Evolutionary conservation across 257 asterid genomes (phyloP), one percentile per base, ranked within the genome.

Genomic region (Ehretia macrophylla): DNA sequence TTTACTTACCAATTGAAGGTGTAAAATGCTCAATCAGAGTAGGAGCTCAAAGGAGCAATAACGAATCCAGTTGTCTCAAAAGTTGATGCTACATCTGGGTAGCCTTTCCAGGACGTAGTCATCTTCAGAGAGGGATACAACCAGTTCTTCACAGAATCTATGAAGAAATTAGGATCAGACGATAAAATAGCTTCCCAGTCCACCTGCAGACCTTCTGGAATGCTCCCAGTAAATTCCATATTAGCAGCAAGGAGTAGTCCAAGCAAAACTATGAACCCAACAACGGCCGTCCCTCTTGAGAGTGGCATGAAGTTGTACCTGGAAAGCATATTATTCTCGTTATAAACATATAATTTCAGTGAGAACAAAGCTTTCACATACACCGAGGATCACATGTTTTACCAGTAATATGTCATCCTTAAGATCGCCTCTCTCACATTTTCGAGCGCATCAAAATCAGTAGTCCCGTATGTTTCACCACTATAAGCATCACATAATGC

Each of bases 111-210:
- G 50, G 97, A 83, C 19, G 96, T 92, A 19, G 68, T 72, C 38
- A 80, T 75, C 83, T 86, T 93, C 47, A 93, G 94, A 64, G 85
- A 81, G 49, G 99, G 96, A 71, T 78, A 83, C 49, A 93, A 62
- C 97, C 99, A 93, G 55, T 80, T 85, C 79, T 79, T 81, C 10
- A 83, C 77, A 9, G 89, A 77, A 47, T 74, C 73, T 27, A 80
- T 63, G 27, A 88, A 93, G 59, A 75, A 54, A 64, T 48, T 62
- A 6, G 95, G 95, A 63, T 88, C 86, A 3, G 79, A 72, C 67
- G 85, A 88, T 21, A 93, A 83, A 66, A 88, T 81, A 68, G 99
- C 99, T 68, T 93, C 99, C 99, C 99, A 93, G 39, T 93, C 97
- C 63, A 88, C 77, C 88, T 93, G 97, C 39, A 86, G 55, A 11